These are phyloP conservation scores for Papilionanthe hybrid DNA, from an alignment of 116 monocot species.

Conservation along the genomic window DNA sequence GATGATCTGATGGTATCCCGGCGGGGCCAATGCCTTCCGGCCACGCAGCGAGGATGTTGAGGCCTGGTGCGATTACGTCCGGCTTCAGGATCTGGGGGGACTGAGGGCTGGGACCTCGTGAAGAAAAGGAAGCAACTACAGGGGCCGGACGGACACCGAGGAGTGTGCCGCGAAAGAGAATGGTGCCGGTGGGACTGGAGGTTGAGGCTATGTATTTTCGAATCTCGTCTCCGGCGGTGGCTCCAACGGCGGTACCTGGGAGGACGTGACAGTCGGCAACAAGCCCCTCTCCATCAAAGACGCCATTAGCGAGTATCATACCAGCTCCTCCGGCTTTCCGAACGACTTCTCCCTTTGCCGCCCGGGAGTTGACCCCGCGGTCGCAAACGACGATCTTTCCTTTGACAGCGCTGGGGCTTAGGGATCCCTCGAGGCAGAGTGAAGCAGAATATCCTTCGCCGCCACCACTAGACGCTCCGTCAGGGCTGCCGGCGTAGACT, in stretches of 20 bases:
- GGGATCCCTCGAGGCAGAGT: slow-evolving; percentile 78
- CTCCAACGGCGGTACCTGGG: slow-evolving; percentile 83
- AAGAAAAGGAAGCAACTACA: slow-evolving; percentile 77
- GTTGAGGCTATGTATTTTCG: slow-evolving; percentile 56
- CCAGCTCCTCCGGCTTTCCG: slow-evolving; percentile 65
- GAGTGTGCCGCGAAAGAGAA: slow-evolving; percentile 69
- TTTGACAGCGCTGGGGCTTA: slow-evolving; percentile 33
- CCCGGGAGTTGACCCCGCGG: slow-evolving; percentile 75
- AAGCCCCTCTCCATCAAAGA: slow-evolving; percentile 89
- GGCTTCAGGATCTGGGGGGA: slow-evolving; percentile 87
- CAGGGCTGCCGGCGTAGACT: slow-evolving; percentile 52
- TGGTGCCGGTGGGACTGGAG: slow-evolving; percentile 46
- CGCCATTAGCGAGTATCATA: slow-evolving; percentile 87
- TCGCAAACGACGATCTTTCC: slow-evolving; percentile 78
- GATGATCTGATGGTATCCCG: slow-evolving; percentile 53
- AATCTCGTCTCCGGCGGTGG: slow-evolving; percentile 51
- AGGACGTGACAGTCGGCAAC: slow-evolving; percentile 90
- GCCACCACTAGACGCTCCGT: slow-evolving; percentile 6
- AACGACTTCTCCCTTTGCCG: slow-evolving; percentile 80
- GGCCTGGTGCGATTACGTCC: slow-evolving; percentile 80
- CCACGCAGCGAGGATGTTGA: slow-evolving; percentile 91
- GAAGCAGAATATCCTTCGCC: slow-evolving; percentile 82
- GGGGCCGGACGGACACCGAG: slow-evolving; percentile 82
- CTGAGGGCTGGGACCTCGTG: slow-evolving; percentile 81
- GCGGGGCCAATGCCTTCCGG: slow-evolving; percentile 72